A percentile compares a stretch with the other conserved stretches of the same genome.
Evolutionary conservation across 177 flowering plant species (phyloP).

Genomic region (Vitis hybrid): DNA sequence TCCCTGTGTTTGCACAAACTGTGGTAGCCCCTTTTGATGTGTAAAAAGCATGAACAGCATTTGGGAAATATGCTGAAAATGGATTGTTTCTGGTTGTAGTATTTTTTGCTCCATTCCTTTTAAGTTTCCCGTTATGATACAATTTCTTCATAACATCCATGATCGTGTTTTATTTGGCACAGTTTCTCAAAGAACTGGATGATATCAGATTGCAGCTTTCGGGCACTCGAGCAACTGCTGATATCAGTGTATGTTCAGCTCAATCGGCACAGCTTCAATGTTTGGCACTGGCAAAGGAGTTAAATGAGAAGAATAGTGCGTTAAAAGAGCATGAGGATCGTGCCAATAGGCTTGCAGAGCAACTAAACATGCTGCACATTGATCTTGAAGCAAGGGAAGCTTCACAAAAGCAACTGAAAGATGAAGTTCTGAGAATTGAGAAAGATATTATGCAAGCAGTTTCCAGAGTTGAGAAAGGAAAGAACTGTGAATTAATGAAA

Average conservation of each 20-base stretch:
- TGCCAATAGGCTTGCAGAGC: slow-evolving; percentile 58
- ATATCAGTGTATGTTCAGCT: slow-evolving; percentile 80
- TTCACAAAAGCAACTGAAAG: slow-evolving; percentile 78
- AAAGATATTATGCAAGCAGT: slow-evolving; percentile 77
- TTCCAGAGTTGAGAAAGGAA: slow-evolving; percentile 55
- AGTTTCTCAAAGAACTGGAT: slow-evolving; percentile 75
- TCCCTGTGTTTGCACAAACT: no score
- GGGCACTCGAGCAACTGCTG: slow-evolving; percentile 65
- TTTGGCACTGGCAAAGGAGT: slow-evolving; percentile 52
- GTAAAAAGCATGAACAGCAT: no score
- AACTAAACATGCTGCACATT: slow-evolving; percentile 65
- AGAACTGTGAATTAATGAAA: slow-evolving; percentile 65
- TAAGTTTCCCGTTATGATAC: not conserved
- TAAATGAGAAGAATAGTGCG: slow-evolving; percentile 64
- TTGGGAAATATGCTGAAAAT: no score
- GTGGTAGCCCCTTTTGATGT: no score
- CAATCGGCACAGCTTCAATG: slow-evolving; percentile 83
- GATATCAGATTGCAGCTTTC: slow-evolving; percentile 63
- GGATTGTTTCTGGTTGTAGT: no score
- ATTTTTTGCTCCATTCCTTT: not conserved
- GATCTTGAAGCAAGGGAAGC: slow-evolving; percentile 73
- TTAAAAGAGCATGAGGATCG: slow-evolving; percentile 75
- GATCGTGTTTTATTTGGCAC: slow-evolving; percentile 13
- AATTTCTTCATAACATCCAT: not conserved
- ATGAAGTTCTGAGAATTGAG: slow-evolving; percentile 77